A percentile compares a stretch with the other conserved stretches of the same genome.
Conservation (phyloP, 1,284 basidiomycete species). For the Microbotryum scabiosae region DNA sequence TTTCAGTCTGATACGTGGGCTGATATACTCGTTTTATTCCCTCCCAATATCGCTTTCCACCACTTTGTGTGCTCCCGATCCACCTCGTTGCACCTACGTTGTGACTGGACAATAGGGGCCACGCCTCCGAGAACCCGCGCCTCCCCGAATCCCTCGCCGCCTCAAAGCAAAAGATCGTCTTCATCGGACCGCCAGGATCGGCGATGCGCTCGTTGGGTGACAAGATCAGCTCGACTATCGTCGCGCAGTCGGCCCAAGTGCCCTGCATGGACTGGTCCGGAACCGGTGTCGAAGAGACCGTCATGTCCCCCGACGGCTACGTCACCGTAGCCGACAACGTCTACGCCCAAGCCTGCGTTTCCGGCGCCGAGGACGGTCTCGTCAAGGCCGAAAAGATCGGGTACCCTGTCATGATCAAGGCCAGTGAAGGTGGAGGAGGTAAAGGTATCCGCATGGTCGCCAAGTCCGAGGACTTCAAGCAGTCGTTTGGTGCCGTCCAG, state of each 20-base stretch:
- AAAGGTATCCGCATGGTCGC: slow-evolving; percentile 97
- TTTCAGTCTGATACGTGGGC: too few species aligned
- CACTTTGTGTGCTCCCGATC: background rate
- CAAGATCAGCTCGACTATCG: slow-evolving; percentile 99
- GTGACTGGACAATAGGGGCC: slow-evolving; percentile 50
- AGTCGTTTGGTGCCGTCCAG: slow-evolving; percentile 83
- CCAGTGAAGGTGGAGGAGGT: slow-evolving; percentile 96
- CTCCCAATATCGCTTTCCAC: too few species aligned
- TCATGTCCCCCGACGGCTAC: slow-evolving; percentile 76
- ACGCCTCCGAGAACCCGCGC: slow-evolving; percentile 97
- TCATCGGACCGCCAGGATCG: slow-evolving; percentile 97
- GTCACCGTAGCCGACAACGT: slow-evolving; percentile 89
- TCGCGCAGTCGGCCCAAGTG: slow-evolving; percentile 94
- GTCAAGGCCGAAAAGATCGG: slow-evolving; percentile 78
- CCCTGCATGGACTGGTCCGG: slow-evolving; percentile 99
- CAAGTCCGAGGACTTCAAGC: slow-evolving; percentile 75
- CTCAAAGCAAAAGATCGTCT: slow-evolving; percentile 91
- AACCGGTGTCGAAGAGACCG: slow-evolving; percentile 83
- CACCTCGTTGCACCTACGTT: background rate
- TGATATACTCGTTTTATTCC: too few species aligned
- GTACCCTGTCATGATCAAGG: slow-evolving; percentile 99
- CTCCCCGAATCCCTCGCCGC: slow-evolving; percentile 90
- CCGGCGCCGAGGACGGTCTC: slow-evolving; percentile 80
- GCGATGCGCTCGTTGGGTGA: slow-evolving; percentile 99
- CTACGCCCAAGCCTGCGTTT: slow-evolving; percentile 84